Conservation (phyloP, 1,139 yeast genomes). For the Scheffersomyces illinoinensis region DNA sequence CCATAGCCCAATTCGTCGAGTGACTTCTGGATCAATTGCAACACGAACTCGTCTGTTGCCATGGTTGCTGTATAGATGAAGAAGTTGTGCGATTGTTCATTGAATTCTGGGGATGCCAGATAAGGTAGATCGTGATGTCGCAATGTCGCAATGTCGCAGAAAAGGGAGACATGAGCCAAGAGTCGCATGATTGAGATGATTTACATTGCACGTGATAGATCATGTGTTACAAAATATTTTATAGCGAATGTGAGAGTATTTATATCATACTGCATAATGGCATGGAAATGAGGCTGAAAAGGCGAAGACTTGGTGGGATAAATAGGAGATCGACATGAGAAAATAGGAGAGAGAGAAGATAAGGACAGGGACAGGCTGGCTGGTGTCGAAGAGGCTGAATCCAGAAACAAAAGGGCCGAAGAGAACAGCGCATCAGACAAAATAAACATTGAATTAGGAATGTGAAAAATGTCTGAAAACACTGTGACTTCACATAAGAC, state of each 20-base stretch:
- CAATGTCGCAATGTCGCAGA: neutral
- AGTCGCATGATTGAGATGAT: neutral
- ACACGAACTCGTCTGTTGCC: slow-evolving; percentile 30
- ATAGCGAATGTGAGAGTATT: too few relatives aligned
- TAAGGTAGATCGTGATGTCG: neutral
- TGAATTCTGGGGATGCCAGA: neutral
- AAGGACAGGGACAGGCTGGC: too few relatives aligned
- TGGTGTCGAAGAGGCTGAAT: too few relatives aligned
- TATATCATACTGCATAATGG: too few relatives aligned
- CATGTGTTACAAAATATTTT: neutral
- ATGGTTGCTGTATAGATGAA: slow-evolving; percentile 2
- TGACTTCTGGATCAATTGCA: slow-evolving; percentile 33
- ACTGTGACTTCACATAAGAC: too few relatives aligned
- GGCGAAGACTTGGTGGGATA: too few relatives aligned
- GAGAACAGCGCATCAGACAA: too few relatives aligned
- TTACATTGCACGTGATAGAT: neutral
- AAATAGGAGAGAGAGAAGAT: neutral
- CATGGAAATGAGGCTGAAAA: neutral
- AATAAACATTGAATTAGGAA: too few relatives aligned
- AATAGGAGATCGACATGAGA: neutral
- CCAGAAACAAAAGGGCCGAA: too few relatives aligned
- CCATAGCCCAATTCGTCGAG: slow-evolving; percentile 32
- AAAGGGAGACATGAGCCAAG: neutral
- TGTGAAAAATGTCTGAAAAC: too few relatives aligned
- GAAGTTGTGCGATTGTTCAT: neutral